Percentiles rank a stretch among this genome's conserved stretches.
Evolutionary conservation across 1,139 yeast genomes (phyloP).

Genomic region (Hansenula sp.): DNA sequence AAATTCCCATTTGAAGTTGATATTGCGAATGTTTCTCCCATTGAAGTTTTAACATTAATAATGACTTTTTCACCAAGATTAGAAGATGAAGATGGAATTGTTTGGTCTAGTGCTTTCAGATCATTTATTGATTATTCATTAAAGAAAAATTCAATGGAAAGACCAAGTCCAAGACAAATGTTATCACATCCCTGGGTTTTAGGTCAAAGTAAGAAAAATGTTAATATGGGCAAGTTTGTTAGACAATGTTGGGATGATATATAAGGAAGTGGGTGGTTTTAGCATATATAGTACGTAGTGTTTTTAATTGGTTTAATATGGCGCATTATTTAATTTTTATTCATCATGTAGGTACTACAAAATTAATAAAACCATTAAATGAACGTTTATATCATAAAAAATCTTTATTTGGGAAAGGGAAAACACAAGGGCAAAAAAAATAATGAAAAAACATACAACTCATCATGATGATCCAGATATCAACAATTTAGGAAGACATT

Average conservation of each 20-base stretch:
- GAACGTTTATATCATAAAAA: no score
- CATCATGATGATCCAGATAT: no score
- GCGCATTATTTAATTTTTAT: background rate
- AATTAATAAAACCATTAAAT: no score
- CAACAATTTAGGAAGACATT: no score
- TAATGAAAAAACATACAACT: no score
- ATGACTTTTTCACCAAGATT: conserved; percentile 78
- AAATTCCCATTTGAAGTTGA: conserved; percentile 61
- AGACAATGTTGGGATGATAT: conserved; percentile 64
- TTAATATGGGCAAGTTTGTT: conserved; percentile 86
- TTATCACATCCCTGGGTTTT: conserved; percentile 86
- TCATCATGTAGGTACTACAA: no score
- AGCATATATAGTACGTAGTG: background rate
- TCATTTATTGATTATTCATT: conserved; percentile 79
- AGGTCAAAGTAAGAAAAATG: conserved; percentile 65
- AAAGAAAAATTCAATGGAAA: conserved; percentile 68
- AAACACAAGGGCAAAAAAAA: no score
- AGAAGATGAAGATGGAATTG: conserved; percentile 70
- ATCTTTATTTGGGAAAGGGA: no score
- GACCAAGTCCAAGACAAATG: conserved; percentile 94
- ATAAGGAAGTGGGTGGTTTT: background rate
- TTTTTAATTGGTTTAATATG: no score
- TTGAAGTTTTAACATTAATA: conserved; percentile 78
- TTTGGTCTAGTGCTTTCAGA: conserved; percentile 81
- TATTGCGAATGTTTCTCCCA: conserved; percentile 49